Percentiles rank a stretch among this genome's conserved stretches.
Conservation (phyloP, 1,139 yeast species). For the Scheffersomyces lignicola region DNA sequence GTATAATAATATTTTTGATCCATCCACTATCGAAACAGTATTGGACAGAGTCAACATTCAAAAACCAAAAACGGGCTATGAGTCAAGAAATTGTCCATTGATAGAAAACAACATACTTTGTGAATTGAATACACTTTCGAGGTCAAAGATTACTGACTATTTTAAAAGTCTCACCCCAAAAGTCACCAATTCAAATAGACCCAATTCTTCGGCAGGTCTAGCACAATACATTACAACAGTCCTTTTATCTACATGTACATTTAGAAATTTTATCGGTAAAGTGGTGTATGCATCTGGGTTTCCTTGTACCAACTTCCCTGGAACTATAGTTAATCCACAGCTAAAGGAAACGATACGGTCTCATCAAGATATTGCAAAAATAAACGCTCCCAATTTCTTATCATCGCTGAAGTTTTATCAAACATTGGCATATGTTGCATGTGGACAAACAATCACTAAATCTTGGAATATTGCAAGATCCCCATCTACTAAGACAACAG, state of each 20-base stretch:
- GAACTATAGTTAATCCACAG: slow-evolving; percentile 24
- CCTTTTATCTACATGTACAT: slow-evolving; percentile 20
- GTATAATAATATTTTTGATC: slow-evolving; percentile 8
- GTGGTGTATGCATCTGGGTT: slow-evolving; percentile 33
- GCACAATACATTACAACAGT: slow-evolving; percentile 26
- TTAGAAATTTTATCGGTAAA: slow-evolving; percentile 24
- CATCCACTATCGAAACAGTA: slow-evolving; percentile 6
- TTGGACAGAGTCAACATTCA: slow-evolving; percentile 12
- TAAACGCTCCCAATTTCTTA: slow-evolving; percentile 26
- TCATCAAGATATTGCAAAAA: slow-evolving; percentile 34
- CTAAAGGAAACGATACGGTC: slow-evolving; percentile 23
- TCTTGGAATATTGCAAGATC: slow-evolving; percentile 15
- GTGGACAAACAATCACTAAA: slow-evolving; percentile 26
- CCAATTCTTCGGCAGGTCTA: slow-evolving; percentile 34
- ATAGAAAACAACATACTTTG: slow-evolving; percentile 7
- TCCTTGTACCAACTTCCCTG: slow-evolving; percentile 38
- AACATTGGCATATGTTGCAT: slow-evolving; percentile 28
- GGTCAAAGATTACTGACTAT: slow-evolving; percentile 11
- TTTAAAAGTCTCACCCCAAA: slow-evolving; percentile 22
- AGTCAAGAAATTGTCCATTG: slow-evolving; percentile 9
- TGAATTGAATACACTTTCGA: slow-evolving; percentile 5
- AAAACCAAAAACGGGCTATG: too few relatives aligned
- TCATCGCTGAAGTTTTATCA: slow-evolving; percentile 30
- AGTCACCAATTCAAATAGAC: slow-evolving; percentile 27
- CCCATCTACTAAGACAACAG: slow-evolving; percentile 25